Evolutionary conservation across 305 asterid genomes (phyloP).

Genomic region (Ajuga reptans): DNA sequence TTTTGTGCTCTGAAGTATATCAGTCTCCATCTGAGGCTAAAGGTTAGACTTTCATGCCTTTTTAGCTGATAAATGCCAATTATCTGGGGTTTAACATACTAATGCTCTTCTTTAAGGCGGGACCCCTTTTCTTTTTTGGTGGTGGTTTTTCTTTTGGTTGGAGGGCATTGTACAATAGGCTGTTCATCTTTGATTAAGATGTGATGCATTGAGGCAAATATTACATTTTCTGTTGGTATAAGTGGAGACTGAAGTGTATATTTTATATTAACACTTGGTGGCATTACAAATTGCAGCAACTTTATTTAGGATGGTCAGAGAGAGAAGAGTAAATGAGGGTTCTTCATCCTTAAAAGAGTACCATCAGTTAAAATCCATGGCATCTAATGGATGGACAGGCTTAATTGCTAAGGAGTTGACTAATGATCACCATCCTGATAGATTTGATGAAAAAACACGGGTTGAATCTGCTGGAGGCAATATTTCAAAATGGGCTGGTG

Average conservation of each 20-base stretch:
- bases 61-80: constrained; percentile 8
- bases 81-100: constrained; percentile 6
- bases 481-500: constrained; percentile 81
- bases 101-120: background rate
- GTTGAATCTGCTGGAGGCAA: constrained; percentile 92
- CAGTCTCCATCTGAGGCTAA: constrained; percentile 77
- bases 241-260: background rate
- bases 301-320: constrained; percentile 59
- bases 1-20: constrained; percentile 78
- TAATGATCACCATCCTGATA: constrained; percentile 91
- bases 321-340: constrained; percentile 44
- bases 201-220: background rate
- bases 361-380: constrained; percentile 49
- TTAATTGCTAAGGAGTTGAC: constrained; percentile 82
- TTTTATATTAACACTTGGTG: constrained; percentile 18
- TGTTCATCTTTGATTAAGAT: background rate
- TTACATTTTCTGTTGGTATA: background rate
- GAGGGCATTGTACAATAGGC: background rate
- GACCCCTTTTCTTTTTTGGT: background rate
- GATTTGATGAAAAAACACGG: constrained; percentile 78
- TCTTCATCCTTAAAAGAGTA: constrained; percentile 50
- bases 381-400: constrained; percentile 61
- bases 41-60: constrained; percentile 43
- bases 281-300: constrained; percentile 56
- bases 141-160: too few relatives aligned